Base-by-base conservation (phyloP, 768 basidiomycete species). In the Phanerochaete sordida region DNA sequence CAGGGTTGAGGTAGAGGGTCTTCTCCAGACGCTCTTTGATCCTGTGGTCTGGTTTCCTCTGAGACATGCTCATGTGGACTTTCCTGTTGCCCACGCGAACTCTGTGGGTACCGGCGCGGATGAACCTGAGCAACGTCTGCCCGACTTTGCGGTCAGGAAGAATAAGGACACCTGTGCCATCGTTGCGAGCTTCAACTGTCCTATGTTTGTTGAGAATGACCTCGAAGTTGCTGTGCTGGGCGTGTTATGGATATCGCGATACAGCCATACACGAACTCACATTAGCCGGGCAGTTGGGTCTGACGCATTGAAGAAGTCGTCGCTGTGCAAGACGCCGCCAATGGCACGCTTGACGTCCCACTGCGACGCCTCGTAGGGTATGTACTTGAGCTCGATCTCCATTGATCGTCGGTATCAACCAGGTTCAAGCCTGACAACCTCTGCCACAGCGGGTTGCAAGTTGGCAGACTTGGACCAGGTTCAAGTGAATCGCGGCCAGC, bases 321-420 rank as follows among this genome's bases (percentile, higher is more conserved):
- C 75, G 2, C 79, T 77, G 62, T 91, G 90, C 0, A 93, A 72
- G 35, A 86, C 75, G 4, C 64, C 57, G 1, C 83, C 83, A 48
- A 93, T 76, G 6, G 71, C 75, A 37, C 83, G 78, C 23, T 81
- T 86, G 19, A 90, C 76, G 33, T 82, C 80, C 77, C 81, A 88
- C 46, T 78, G 66, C 57, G 77, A 81, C 2, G 78, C 79, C 16
- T 76, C 73, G 59, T 65, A 71, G 19, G 69, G 60, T 6, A 81
- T 59, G 26, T 70, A 66, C 16, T 64, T 66, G 26, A 80, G 65
- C 19, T 67, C 63, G 52, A 81, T 66, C 43, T 79, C 78, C 79
- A 80, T 79, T 23, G 49, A 12, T 37, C 26, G 43, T 44, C 33
- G 16, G 11, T 5, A 27, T 57, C 61, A 56, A 58, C 35, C 55